Base-by-base conservation (phyloP, 768 basidiomycete genomes). In the Agrocybe chaxingu region DNA sequence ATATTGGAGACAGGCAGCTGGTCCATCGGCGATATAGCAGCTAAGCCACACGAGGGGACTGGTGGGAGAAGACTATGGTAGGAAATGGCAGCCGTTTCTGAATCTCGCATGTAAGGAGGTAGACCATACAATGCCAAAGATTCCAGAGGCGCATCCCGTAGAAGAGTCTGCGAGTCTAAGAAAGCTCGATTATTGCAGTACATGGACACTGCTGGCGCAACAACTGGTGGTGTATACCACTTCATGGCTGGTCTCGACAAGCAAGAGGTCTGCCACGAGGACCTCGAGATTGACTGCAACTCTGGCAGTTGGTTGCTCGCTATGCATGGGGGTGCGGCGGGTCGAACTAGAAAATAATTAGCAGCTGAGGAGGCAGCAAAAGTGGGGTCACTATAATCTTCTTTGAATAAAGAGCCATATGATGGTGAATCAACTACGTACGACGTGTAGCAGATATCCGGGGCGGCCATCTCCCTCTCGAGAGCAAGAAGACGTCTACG, bases 161-260 rank as follows among this genome's bases (percentile, higher is more conserved):
- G 47, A 19, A 74, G 71, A 30, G 75, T 66, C 68, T 90, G 85
- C 35, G 74, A 72, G 62, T 96, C 90, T 31, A 89, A 61, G 70
- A 92, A 97, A 5, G 85, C 79, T 41, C 92, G 83, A 64, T 92
- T 81, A 36, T 80, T 77, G 62, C 87, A 91, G 55, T 82, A 75
- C 52, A 89, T 69, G 24, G 79, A 65, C 52, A 97, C 87, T 0
- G 90, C 80, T 3, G 96, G 96, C 0, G 96, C 96, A 31, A 92
- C 80, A 7, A 74, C 93, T 7, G 84, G 74, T n/a, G 92, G 91
- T 12, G 90, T 74, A 67, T 86, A 91, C 86, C 93, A 97, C 56
- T 84, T 84, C 57, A 94, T 76, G 10, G 80, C 80, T 2, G 81
- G 82, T 35, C 90, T 82, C 35, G 91, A 93, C 29, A 98, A 70